Evolutionary conservation across 2,329 filamentous ascomycete species (phyloP).

Genomic region (Tricladium varicosporioides): DNA sequence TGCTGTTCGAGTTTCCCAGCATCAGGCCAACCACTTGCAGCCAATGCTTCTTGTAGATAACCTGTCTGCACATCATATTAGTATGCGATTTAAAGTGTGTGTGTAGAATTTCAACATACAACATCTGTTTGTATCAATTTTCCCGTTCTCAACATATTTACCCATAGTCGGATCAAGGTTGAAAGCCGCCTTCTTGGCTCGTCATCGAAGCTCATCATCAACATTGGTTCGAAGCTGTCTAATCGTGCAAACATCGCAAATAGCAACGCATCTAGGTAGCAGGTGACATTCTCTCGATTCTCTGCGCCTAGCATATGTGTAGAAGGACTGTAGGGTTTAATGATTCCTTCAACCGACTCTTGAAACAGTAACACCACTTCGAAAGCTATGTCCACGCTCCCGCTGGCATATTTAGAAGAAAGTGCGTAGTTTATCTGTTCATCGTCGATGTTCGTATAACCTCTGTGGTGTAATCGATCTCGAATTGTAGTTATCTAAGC

Average conservation of each 20-base stretch:
- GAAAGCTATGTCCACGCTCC: slow-evolving; percentile 71
- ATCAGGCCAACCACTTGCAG: slow-evolving; percentile 85
- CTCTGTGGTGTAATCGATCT: slow-evolving; percentile 48
- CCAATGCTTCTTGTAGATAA: slow-evolving; percentile 77
- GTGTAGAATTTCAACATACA: slow-evolving; percentile 45
- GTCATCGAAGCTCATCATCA: slow-evolving; percentile 76
- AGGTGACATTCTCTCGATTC: slow-evolving; percentile 86
- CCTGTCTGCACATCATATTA: slow-evolving; percentile 57
- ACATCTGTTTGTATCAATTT: slow-evolving; percentile 83
- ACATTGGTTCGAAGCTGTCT: slow-evolving; percentile 88
- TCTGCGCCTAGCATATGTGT: slow-evolving; percentile 78
- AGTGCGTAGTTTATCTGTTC: slow-evolving; percentile 63
- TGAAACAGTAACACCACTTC: slow-evolving; percentile 76
- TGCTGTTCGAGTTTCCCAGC: slow-evolving; percentile 78
- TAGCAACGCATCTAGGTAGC: slow-evolving; percentile 85
- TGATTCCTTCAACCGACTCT: slow-evolving; percentile 75
- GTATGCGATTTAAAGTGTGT: neutral
- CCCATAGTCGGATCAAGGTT: slow-evolving; percentile 82
- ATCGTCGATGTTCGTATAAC: slow-evolving; percentile 55
- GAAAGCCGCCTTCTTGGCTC: slow-evolving; percentile 69
- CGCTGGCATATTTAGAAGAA: slow-evolving; percentile 60
- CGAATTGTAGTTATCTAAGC: slow-evolving; percentile 50
- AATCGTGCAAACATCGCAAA: slow-evolving; percentile 95
- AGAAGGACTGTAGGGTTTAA: slow-evolving; percentile 71
- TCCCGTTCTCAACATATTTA: slow-evolving; percentile 84